These are phyloP conservation scores for Ophiosphaerella korrae DNA, from an alignment of 2,329 filamentous ascomycete species.

Conservation along the genomic window DNA sequence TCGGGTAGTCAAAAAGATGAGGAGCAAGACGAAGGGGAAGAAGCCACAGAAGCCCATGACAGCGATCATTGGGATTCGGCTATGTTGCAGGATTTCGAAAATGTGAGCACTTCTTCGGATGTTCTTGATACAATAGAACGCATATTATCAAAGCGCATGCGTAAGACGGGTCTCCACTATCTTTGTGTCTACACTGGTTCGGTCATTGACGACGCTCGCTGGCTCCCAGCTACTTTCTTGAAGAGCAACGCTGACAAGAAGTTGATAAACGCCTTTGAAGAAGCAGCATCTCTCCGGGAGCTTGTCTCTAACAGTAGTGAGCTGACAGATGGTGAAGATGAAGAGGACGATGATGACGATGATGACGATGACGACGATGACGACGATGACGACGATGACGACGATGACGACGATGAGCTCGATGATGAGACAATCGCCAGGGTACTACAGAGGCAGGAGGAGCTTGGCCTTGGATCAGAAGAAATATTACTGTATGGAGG, in stretches of 20 bases:
- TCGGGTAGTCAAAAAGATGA: conserved; percentile 16
- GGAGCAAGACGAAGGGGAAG: neutral
- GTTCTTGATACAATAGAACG: conserved; percentile 48
- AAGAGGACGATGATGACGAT: conserved; percentile 47
- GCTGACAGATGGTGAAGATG: conserved; percentile 22
- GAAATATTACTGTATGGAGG: conserved; percentile 64
- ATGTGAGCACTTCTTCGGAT: conserved; percentile 58
- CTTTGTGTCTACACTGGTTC: conserved; percentile 56
- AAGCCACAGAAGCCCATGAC: conserved; percentile 5
- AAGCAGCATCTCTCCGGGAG: conserved; percentile 20
- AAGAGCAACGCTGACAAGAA: conserved; percentile 27
- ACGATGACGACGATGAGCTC: conserved; percentile 49
- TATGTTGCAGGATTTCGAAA: conserved; percentile 55
- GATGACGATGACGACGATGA: conserved; percentile 48
- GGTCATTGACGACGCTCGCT: conserved; percentile 55
- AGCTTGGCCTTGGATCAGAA: conserved; percentile 65
- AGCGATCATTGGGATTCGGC: conserved; percentile 50
- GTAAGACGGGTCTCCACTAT: conserved; percentile 55
- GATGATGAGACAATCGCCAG: conserved; percentile 68
- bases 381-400: conserved; percentile 46
- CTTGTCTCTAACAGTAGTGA: conserved; percentile 26
- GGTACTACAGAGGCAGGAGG: conserved; percentile 65
- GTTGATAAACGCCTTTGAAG: conserved; percentile 37
- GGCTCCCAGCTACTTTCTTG: conserved; percentile 49
- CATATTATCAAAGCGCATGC: conserved; percentile 54